A percentile compares a stretch with the other conserved stretches of the same genome.
These are phyloP conservation scores for Angomonas deanei DNA, from an alignment of 208 protist species.

Conservation along the genomic window DNA sequence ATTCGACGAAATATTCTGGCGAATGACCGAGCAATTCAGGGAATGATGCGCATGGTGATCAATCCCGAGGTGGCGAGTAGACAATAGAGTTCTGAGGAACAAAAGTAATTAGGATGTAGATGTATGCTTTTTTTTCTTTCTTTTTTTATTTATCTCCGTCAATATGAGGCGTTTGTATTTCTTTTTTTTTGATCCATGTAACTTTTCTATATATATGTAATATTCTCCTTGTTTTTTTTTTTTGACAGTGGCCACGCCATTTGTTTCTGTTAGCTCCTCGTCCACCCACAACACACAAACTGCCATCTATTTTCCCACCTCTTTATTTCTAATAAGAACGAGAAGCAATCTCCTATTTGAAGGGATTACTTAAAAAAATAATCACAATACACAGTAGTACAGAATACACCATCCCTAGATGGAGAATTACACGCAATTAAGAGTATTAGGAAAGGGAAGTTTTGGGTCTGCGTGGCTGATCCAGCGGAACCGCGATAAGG, in stretches of 20 bases:
- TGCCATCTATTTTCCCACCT: too few relatives aligned
- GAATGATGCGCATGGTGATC: constrained; percentile 81
- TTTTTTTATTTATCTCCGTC: too few relatives aligned
- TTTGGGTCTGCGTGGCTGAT: constrained; percentile 90
- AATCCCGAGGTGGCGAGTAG: constrained; percentile 46
- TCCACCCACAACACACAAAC: too few relatives aligned
- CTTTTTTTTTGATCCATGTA: constrained; percentile 1
- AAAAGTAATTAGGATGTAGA: background rate
- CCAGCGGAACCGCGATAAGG: constrained; percentile 64
- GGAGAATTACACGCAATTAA: constrained; percentile 83
- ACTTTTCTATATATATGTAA: background rate
- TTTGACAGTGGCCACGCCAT: background rate
- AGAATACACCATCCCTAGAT: constrained; percentile 16
- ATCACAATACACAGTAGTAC: background rate
- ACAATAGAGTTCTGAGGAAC: background rate
- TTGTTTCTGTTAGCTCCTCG: background rate
- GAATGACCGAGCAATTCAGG: constrained; percentile 74
- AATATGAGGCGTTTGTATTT: too few relatives aligned
- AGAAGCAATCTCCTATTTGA: background rate
- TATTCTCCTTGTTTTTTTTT: constrained; percentile 12
- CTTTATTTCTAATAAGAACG: too few relatives aligned
- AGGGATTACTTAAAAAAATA: background rate
- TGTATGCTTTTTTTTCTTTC: background rate
- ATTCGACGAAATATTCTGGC: constrained; percentile 68
- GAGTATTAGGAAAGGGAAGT: constrained; percentile 88